Conservation (phyloP, 805 yeast species). For the Myxozyma geophila region DNA sequence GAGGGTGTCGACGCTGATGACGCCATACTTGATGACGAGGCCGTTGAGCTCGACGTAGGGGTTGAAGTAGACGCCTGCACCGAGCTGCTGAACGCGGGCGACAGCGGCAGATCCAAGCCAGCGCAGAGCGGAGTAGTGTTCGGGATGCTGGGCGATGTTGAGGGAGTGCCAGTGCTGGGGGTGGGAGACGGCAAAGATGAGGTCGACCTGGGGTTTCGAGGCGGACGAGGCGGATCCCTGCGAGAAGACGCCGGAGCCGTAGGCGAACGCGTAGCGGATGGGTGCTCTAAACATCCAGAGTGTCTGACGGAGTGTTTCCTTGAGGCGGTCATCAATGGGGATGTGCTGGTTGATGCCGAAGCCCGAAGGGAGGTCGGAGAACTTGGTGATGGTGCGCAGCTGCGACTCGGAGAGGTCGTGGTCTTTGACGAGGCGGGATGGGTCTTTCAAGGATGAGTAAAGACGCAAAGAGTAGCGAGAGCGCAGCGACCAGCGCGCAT, state of each 20-base stretch:
- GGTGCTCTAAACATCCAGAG: slow-evolving; percentile 70
- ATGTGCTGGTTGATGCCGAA: slow-evolving; percentile 65
- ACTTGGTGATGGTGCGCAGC: slow-evolving; percentile 35
- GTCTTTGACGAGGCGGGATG: slow-evolving; percentile 1
- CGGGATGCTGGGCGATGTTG: slow-evolving; percentile 67
- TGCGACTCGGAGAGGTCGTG: slow-evolving; percentile 13
- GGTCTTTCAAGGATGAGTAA: background rate
- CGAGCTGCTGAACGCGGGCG: slow-evolving; percentile 63
- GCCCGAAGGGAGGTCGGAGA: slow-evolving; percentile 56
- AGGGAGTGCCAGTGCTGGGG: slow-evolving; percentile 76
- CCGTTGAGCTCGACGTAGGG: slow-evolving; percentile 76
- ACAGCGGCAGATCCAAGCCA: slow-evolving; percentile 64
- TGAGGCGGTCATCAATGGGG: slow-evolving; percentile 51
- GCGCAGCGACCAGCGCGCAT: no score
- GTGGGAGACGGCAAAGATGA: slow-evolving; percentile 79
- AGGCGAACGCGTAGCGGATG: slow-evolving; percentile 81
- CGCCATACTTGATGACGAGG: slow-evolving; percentile 79
- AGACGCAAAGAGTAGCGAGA: background rate
- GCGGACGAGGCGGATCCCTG: slow-evolving; percentile 55
- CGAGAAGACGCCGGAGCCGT: slow-evolving; percentile 90
- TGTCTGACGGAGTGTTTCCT: slow-evolving; percentile 54
- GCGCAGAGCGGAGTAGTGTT: slow-evolving; percentile 76
- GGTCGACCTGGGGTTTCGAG: slow-evolving; percentile 73
- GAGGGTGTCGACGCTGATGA: slow-evolving; percentile 65
- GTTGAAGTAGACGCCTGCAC: slow-evolving; percentile 93